Base-by-base conservation (phyloP, 306 rosid genomes). In the Medicago arabica region DNA sequence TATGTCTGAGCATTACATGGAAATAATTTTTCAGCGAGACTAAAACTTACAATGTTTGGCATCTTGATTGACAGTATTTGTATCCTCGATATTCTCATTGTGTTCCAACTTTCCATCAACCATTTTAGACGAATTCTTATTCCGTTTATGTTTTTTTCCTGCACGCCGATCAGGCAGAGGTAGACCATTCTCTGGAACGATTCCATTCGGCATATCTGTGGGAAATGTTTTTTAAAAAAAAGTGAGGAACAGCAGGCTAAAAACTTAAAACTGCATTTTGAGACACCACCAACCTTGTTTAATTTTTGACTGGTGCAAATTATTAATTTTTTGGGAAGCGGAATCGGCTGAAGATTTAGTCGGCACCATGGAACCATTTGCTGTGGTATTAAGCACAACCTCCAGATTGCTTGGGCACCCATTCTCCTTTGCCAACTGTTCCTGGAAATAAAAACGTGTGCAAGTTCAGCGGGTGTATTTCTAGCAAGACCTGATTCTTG, bases 121-220 rank as follows among this genome's bases (percentile, higher is more conserved):
- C 66, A 73, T 51, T 81, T 75, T 92, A 61, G 91, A 75, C 77
- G 90, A 83, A 87, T 79, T 87, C 82, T 76, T 92, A 18, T 79
- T 92, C 34, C 97, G 84, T 81, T 85, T 87, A 67, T 88, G 83
- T 81, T 76, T 90, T 88, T 79, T 92, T 13, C 89, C 96, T 47
- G 85, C 59, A 31, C 87, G 93, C 71, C 88, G 82, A 74, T 88
- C 96, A 77, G 89, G 43, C 50, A 86, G 74, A 67, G 81, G 83
- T 65, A 80, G 86, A 72, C 87, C 86, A 86, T 87, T 89, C 76
- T 88, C 92, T 39, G 82, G 50, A 82, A 72, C 75, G 76, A 71
- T 88, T 73, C 85, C 96, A 78, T 87, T 86, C 43, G 87, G 68
- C 63, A 83, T 59, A 72, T 78, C 96, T 89, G 89, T 81, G 14